These are phyloP conservation scores for Dictyostelium firmibasis DNA, from an alignment of 78 protist species.

Conservation along the genomic window DNA sequence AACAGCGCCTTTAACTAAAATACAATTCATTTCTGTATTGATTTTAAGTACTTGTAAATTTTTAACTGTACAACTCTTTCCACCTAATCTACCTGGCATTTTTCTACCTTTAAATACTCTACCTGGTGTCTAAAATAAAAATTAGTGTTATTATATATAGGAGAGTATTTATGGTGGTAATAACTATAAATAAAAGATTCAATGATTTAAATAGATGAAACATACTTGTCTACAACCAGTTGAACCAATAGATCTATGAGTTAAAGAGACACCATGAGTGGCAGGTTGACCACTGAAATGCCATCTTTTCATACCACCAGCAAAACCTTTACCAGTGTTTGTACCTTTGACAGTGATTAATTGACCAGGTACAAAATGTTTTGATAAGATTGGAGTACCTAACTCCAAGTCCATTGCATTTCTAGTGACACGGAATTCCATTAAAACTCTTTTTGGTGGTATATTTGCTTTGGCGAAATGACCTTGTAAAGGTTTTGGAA, in stretches of 20 bases:
- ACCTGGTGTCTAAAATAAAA: slow-evolving; percentile 70
- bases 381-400: slow-evolving; percentile 62
- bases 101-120: slow-evolving; percentile 81
- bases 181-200: too few relatives aligned
- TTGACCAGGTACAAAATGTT: slow-evolving; percentile 90
- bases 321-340: slow-evolving; percentile 87
- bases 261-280: slow-evolving; percentile 83
- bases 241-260: slow-evolving; percentile 83
- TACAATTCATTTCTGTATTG: slow-evolving; percentile 20
- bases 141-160: too few relatives aligned
- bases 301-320: slow-evolving; percentile 87
- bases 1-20: slow-evolving; percentile 77
- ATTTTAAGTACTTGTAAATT: slow-evolving; percentile 53
- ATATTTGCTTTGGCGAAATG: slow-evolving; percentile 68
- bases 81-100: slow-evolving; percentile 89
- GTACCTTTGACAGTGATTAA: slow-evolving; percentile 64
- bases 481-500: slow-evolving; percentile 24
- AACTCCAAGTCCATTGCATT: slow-evolving; percentile 76
- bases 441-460: slow-evolving; percentile 69
- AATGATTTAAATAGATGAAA: too few relatives aligned
- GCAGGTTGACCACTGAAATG: slow-evolving; percentile 83
- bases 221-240: slow-evolving; percentile 77
- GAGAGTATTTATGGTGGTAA: too few relatives aligned
- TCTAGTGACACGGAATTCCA: slow-evolving; percentile 78
- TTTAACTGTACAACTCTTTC: slow-evolving; percentile 11